Evolutionary conservation across 768 basidiomycete genomes (phyloP).

Genomic region (Pleurotus sapidus): DNA sequence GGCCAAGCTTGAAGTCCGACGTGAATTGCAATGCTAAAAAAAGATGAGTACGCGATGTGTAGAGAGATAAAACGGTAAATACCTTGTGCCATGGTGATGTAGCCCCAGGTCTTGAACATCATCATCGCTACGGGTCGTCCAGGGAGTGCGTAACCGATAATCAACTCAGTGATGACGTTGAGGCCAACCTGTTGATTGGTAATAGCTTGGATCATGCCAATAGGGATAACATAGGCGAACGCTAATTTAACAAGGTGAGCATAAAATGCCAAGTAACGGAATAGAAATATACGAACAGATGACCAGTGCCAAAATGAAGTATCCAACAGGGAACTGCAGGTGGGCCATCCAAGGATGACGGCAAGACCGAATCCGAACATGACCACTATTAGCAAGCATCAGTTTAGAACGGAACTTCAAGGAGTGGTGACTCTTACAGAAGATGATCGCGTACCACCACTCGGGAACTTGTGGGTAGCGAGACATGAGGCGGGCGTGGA

Average conservation of each 20-base stretch:
- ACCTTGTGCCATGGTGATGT: slow-evolving; percentile 63
- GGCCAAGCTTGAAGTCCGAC: slow-evolving; percentile 76
- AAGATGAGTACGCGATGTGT: neutral
- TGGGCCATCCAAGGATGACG: slow-evolving; percentile 70
- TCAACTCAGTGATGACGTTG: slow-evolving; percentile 75
- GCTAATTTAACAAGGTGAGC: slow-evolving; percentile 16
- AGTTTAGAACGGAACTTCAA: slow-evolving; percentile 11
- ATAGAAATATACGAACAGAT: slow-evolving; percentile 35
- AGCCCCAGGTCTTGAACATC: slow-evolving; percentile 85
- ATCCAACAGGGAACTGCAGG: slow-evolving; percentile 28
- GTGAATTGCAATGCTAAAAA: slow-evolving; percentile 59
- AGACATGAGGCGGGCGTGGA: slow-evolving; percentile 84
- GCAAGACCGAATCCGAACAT: slow-evolving; percentile 73
- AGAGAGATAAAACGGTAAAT: neutral
- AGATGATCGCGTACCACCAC: slow-evolving; percentile 80
- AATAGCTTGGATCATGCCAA: slow-evolving; percentile 69
- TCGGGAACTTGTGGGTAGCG: slow-evolving; percentile 77
- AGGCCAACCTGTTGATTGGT: slow-evolving; percentile 54
- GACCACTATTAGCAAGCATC: slow-evolving; percentile 27
- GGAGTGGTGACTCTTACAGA: slow-evolving; percentile 35
- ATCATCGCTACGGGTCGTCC: slow-evolving; percentile 80
- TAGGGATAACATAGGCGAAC: slow-evolving; percentile 73
- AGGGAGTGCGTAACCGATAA: slow-evolving; percentile 79
- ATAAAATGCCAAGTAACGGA: neutral
- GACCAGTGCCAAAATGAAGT: slow-evolving; percentile 66